Conservation (phyloP, 305 asterid species). For the Solanum hybrid region DNA sequence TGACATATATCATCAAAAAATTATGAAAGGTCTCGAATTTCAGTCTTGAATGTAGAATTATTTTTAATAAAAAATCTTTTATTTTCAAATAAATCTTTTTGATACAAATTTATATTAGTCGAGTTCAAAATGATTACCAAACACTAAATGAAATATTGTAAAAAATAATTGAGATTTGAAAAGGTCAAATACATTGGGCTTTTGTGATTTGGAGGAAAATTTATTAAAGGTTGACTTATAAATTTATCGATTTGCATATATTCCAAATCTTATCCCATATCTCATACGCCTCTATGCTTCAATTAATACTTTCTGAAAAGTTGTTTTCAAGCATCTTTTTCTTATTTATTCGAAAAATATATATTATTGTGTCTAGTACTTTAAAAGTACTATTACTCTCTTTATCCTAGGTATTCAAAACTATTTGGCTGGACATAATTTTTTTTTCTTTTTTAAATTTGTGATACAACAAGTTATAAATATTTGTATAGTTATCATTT, state of each 20-base stretch:
- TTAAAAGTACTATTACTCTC: neutral
- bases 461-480: neutral
- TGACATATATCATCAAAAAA: too few species aligned
- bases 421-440: neutral
- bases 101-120: too few species aligned
- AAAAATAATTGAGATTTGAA: neutral
- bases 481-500: neutral
- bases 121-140: neutral
- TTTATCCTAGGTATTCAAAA: neutral
- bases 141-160: neutral
- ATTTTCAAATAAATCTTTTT: too few species aligned
- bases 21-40: too few species aligned
- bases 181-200: neutral
- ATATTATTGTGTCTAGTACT: neutral
- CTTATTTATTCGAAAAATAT: neutral
- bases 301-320: neutral
- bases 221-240: neutral
- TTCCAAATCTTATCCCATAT: neutral
- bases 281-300: neutral
- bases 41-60: too few species aligned
- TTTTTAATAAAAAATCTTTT: too few species aligned
- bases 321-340: too few species aligned
- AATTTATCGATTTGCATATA: neutral
- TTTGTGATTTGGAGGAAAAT: neutral
- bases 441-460: too few species aligned